These are phyloP conservation scores for Boletus edulis DNA, from an alignment of 768 basidiomycete species.

Conservation along the genomic window DNA sequence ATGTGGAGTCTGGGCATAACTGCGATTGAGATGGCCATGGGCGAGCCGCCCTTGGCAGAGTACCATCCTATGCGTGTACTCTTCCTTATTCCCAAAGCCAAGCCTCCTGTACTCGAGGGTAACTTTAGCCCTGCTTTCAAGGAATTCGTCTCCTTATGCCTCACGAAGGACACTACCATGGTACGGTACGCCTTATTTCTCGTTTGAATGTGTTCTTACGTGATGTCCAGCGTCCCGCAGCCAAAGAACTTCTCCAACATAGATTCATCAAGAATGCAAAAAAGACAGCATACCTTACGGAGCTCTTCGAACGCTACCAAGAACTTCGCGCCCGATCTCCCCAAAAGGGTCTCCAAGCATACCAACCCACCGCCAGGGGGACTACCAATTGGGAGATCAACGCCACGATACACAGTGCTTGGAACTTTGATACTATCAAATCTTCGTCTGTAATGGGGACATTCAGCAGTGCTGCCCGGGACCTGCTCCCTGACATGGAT, in stretches of 20 bases:
- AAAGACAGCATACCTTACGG: conserved; percentile 79
- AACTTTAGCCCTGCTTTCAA: conserved; percentile 84
- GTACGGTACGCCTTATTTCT: conserved; percentile 42
- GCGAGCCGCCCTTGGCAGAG: conserved; percentile 93
- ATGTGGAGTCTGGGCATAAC: conserved; percentile 99
- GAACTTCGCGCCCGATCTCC: conserved; percentile 68
- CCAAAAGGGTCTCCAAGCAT: conserved; percentile 50
- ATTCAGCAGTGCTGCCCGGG: conserved; percentile 68
- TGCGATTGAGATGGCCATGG: conserved; percentile 97
- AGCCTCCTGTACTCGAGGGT: conserved; percentile 88
- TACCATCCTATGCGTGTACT: conserved; percentile 99
- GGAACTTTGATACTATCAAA: conserved; percentile 92
- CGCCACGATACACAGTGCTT: conserved; percentile 83
- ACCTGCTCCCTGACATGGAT: conserved; percentile 61
- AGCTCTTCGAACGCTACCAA: conserved; percentile 85
- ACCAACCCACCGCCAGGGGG: conserved; percentile 57
- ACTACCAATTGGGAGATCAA: conserved; percentile 66
- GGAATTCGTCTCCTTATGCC: conserved; percentile 85
- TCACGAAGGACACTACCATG: conserved; percentile 86
- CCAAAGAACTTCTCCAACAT: conserved; percentile 91
- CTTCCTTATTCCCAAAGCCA: conserved; percentile 96
- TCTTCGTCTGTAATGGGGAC: conserved; percentile 74
- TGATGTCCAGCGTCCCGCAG: conserved; percentile 73
- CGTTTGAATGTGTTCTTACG: conserved; percentile 8
- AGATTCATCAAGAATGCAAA: conserved; percentile 85